A percentile compares a stretch with the other conserved stretches of the same genome.
phyloP scores from a whole-genome alignment of 768 basidiomycete genomes.

The Hericium alpestre region DNA sequence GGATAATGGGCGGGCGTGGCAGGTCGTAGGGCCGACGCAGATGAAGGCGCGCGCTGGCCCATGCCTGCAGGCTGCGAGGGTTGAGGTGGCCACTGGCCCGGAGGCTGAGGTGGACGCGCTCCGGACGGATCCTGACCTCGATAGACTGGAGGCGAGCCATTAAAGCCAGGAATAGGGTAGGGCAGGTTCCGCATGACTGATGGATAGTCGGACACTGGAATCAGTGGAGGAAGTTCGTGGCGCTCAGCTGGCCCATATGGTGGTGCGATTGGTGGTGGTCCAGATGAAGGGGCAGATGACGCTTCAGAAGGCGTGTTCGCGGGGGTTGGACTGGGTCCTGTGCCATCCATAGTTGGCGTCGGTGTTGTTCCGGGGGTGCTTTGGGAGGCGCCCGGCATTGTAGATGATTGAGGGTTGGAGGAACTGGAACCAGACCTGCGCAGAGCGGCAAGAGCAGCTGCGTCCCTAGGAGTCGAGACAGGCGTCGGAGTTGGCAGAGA shows the following conservation, averaged over 20 bases:
- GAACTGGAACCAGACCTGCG: slow-evolving; percentile 29
- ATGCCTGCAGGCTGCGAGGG: neutral
- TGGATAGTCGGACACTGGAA: slow-evolving; percentile 32
- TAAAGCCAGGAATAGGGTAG: neutral
- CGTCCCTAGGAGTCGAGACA: slow-evolving; percentile 22
- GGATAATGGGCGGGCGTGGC: neutral
- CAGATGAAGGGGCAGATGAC: slow-evolving; percentile 1
- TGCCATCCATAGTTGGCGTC: neutral
- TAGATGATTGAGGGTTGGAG: slow-evolving; percentile 3
- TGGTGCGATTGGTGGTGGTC: slow-evolving; percentile 1
- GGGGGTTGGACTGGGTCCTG: neutral
- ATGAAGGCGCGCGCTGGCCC: neutral
- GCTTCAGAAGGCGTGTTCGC: neutral
- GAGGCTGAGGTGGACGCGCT: neutral
- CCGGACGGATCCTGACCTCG: neutral
- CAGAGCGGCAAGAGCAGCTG: slow-evolving; percentile 61
- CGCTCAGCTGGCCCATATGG: slow-evolving; percentile 8
- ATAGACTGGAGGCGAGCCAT: no score
- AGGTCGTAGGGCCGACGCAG: neutral
- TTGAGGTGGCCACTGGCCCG: neutral
- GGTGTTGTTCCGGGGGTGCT: neutral
- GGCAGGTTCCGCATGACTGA: slow-evolving; percentile 1
- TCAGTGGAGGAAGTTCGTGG: slow-evolving; percentile 20
- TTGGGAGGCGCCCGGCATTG: neutral
- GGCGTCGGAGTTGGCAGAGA: slow-evolving; percentile 20